Percentiles rank a stretch among this genome's conserved stretches.
Evolutionary conservation across 1,139 yeast species (phyloP).

Genomic region (Geotrichum reessii): DNA sequence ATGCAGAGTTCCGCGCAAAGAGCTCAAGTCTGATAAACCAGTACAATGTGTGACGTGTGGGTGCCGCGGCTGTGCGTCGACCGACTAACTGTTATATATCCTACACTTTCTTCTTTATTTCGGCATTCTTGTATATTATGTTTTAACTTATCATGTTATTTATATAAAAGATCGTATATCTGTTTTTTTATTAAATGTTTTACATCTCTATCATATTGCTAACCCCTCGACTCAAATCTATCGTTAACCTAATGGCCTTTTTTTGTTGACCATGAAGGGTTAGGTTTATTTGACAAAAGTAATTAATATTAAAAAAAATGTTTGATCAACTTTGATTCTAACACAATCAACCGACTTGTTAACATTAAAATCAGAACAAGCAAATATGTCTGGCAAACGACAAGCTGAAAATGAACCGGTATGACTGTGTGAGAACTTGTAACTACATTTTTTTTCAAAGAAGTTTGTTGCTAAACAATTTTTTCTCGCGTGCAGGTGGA

Average conservation of each 20-base stretch:
- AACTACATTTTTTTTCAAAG: not conserved
- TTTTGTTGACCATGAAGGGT: no score
- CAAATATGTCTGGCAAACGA: conserved; percentile 21
- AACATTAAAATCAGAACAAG: not conserved
- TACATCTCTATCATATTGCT: no score
- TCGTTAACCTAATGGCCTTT: no score
- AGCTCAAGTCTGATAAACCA: conserved; percentile 23
- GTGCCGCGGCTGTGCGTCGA: conserved; percentile 80
- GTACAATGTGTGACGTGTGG: conserved; percentile 82
- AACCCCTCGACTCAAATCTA: no score
- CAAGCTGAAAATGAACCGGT: conserved; percentile 21
- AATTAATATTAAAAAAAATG: no score
- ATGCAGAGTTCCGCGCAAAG: conserved; percentile 64
- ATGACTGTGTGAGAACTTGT: conserved; percentile 1
- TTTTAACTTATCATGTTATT: not conserved
- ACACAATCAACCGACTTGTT: no score
- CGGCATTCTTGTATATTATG: not conserved
- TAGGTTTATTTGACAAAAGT: no score
- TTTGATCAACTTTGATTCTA: no score
- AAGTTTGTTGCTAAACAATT: no score
- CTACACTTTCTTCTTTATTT: not conserved
- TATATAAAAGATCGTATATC: no score
- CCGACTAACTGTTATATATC: conserved; percentile 43
- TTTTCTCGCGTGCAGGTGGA: conserved; percentile 21
- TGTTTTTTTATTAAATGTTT: no score